Conservation (phyloP, 2,329 filamentous ascomycete species). For the Apiospora sp. region DNA sequence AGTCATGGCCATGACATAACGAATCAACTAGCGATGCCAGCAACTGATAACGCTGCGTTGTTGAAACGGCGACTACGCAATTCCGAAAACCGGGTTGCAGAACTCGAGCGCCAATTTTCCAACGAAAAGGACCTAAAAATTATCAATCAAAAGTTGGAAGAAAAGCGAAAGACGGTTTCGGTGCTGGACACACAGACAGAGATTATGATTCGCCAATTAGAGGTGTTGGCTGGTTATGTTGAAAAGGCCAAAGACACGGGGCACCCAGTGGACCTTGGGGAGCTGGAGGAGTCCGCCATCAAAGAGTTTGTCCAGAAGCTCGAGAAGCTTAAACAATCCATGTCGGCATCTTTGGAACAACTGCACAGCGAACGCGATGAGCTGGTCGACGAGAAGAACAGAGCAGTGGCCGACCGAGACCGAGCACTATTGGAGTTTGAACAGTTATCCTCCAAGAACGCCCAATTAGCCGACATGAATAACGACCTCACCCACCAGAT, state of each 20-base stretch:
- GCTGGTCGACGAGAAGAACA: constrained; percentile 83
- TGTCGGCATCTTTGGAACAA: constrained; percentile 65
- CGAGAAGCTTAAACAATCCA: constrained; percentile 66
- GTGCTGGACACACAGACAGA: constrained; percentile 93
- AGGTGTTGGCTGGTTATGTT: constrained; percentile 87
- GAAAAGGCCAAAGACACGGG: constrained; percentile 85
- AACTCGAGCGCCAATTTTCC: constrained; percentile 81
- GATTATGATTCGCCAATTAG: constrained; percentile 91
- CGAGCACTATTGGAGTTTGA: constrained; percentile 96
- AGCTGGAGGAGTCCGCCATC: constrained; percentile 88
- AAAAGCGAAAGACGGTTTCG: constrained; percentile 96
- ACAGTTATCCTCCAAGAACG: constrained; percentile 91
- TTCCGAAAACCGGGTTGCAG: constrained; percentile 84
- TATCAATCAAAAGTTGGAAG: constrained; percentile 85
- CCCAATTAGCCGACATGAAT: constrained; percentile 92
- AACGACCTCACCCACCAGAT: constrained; percentile 95
- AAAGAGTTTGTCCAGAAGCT: constrained; percentile 86
- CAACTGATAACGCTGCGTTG: constrained; percentile 68
- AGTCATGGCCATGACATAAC: constrained; percentile 65
- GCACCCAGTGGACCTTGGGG: constrained; percentile 79
- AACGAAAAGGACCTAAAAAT: constrained; percentile 73
- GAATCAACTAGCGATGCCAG: constrained; percentile 73
- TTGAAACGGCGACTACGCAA: constrained; percentile 80
- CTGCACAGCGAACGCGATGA: constrained; percentile 78
- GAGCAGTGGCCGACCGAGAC: constrained; percentile 85